Evolutionary conservation across 768 basidiomycete genomes (phyloP), one percentile per base, ranked within the genome.

Genomic region (Tulasnella sp.): DNA sequence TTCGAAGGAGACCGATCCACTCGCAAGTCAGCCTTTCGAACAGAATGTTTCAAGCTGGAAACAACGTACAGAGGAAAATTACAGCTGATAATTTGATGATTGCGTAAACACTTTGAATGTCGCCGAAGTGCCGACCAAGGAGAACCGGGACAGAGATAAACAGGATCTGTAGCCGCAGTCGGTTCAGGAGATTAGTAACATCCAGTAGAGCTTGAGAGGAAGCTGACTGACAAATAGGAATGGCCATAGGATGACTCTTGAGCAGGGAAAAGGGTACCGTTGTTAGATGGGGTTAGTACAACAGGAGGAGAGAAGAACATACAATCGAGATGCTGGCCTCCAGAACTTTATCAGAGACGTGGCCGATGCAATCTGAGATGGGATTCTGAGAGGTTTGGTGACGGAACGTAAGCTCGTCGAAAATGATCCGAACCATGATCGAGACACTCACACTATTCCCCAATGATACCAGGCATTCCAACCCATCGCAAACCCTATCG

Each of bases 401-500:
- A n/a, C n/a, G n/a, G n/a, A n/a, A n/a, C n/a, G n/a, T n/a, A n/a
- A n/a, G 61, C n/a, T 67, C 35, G 35, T 73, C n/a, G 10, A 73
- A 5, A 73, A 10, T 44, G 42, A 10, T 44, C 42, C 10, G n/a
- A 29, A n/a, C 7, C 32, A 10, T 23, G 42, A 13, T 73, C 71
- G 71, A 39, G 42, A 5, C 10, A 75, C 51, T 67, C 18, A 69
- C 70, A 55, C 72, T 11, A 77, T 15, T 0, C 74, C 74, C 74
- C 74, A 75, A 55, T 48, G 51, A 32, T 48, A 48, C 74, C 75
- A 77, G 3, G 71, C 77, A 32, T 77, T 77, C 77, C 77, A 77
- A 42, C 77, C 77, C 71, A 77, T 46, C 2, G 77, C 69, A 77
- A 77, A 77, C 3, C 77, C 70, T 77, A 67, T 16, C 26, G 35